Evolutionary conservation across 805 yeast species (phyloP).

Genomic region (Nakazawaea wyomingensis): DNA sequence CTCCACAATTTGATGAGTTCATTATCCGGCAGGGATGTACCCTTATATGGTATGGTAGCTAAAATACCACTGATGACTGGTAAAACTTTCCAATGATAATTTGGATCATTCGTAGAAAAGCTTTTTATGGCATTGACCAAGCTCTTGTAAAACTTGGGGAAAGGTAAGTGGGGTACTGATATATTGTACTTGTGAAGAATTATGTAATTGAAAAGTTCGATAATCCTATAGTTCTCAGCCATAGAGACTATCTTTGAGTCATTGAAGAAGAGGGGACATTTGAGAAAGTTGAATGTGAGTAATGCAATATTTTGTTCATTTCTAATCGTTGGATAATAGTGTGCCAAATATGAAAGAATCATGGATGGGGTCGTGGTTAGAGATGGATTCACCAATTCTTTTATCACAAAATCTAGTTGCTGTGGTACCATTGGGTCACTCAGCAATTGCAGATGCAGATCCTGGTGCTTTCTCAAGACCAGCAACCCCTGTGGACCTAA

Average conservation of each 20-base stretch:
- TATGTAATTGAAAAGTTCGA: conserved; percentile 44
- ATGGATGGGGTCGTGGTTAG: conserved; percentile 25
- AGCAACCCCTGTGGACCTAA: conserved; percentile 8
- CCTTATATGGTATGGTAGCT: conserved; percentile 27
- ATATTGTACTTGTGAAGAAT: conserved; percentile 39
- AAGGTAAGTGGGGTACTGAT: conserved; percentile 43
- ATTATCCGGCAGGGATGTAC: neutral
- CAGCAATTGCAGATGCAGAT: neutral
- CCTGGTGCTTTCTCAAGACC: conserved; percentile 1
- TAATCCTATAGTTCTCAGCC: conserved; percentile 30
- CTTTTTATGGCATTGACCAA: conserved; percentile 30
- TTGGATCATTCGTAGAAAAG: conserved; percentile 20
- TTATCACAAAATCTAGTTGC: conserved; percentile 42
- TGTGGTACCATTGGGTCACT: conserved; percentile 23
- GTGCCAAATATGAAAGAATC: conserved; percentile 41
- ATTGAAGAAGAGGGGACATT: conserved; percentile 32
- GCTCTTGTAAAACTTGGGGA: conserved; percentile 37
- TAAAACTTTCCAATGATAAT: conserved; percentile 38
- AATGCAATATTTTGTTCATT: conserved; percentile 40
- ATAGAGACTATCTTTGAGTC: conserved; percentile 21
- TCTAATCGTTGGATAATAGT: conserved; percentile 47
- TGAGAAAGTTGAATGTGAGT: conserved; percentile 38
- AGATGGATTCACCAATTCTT: conserved; percentile 38
- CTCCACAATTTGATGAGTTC: conserved; percentile 9
- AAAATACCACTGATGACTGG: conserved; percentile 44